Evolutionary conservation across 371 early-diverging fungal species (phyloP).

Genomic region (Actinomortierella wolfii): DNA sequence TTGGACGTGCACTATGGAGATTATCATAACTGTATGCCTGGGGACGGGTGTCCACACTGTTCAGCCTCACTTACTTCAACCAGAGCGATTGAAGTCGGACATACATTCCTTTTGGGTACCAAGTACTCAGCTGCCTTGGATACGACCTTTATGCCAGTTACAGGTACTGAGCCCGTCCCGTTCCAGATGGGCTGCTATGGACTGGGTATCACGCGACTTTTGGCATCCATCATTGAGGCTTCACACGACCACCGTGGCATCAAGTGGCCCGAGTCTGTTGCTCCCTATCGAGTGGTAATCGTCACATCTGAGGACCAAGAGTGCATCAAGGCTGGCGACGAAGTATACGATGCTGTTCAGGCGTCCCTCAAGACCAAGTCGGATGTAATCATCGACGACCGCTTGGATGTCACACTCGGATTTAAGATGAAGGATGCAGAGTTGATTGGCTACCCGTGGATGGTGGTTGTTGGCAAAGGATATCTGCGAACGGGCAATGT

Average conservation of each 20-base stretch:
- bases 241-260: conserved; percentile 70
- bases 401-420: conserved; percentile 61
- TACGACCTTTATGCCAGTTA: conserved; percentile 56
- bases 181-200: conserved; percentile 95
- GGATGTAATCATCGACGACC: conserved; percentile 66
- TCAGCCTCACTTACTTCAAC: conserved; percentile 47
- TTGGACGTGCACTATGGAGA: conserved; percentile 50
- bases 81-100: conserved; percentile 88
- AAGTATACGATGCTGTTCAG: conserved; percentile 52
- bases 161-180: conserved; percentile 37
- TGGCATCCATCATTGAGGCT: conserved; percentile 81
- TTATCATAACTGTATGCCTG: conserved; percentile 58
- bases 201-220: conserved; percentile 80
- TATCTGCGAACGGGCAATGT: conserved; percentile 54
- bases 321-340: conserved; percentile 48
- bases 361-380: conserved; percentile 30
- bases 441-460: conserved; percentile 74
- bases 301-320: conserved; percentile 51
- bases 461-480: conserved; percentile 69
- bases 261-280: conserved; percentile 76
- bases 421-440: conserved; percentile 77
- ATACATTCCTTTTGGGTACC: conserved; percentile 90
- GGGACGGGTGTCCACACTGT: conserved; percentile 74
- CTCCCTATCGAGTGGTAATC: conserved; percentile 75
- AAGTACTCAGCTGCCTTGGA: conserved; percentile 76